These are phyloP conservation scores for Abrus precatorius DNA, from an alignment of 306 rosid genomes.

Conservation along the genomic window DNA sequence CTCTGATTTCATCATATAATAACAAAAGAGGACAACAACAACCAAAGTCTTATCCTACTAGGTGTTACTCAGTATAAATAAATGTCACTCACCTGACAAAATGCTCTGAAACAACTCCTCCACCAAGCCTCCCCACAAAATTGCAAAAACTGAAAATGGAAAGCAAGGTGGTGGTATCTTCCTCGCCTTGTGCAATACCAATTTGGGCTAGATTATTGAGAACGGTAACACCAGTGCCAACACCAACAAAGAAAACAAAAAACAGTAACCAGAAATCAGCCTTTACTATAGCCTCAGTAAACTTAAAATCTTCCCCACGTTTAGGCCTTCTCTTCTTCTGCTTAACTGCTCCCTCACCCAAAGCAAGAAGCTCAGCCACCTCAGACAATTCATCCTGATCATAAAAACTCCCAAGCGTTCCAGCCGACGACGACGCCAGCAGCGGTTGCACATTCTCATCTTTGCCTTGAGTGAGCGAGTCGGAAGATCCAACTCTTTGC, in stretches of 20 bases:
- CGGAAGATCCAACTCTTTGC: constrained; percentile 56
- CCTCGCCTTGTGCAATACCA: constrained; percentile 79
- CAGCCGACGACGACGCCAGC: constrained; percentile 60
- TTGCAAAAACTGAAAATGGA: constrained; percentile 85
- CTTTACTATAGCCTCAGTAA: constrained; percentile 77
- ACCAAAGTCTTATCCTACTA: too few relatives aligned
- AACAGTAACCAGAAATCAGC: constrained; percentile 90
- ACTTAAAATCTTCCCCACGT: constrained; percentile 82
- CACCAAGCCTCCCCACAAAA: constrained; percentile 88
- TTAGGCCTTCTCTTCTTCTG: constrained; percentile 83
- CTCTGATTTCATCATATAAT: background rate
- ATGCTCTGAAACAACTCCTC: constrained; percentile 84
- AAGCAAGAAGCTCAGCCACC: constrained; percentile 80
- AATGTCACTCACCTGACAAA: constrained; percentile 75
- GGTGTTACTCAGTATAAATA: background rate
- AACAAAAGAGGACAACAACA: background rate
- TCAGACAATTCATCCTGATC: constrained; percentile 70
- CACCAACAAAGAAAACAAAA: constrained; percentile 78
- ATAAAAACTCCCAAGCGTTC: constrained; percentile 58
- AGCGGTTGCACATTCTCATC: constrained; percentile 62
- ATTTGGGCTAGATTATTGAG: constrained; percentile 86
- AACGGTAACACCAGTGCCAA: constrained; percentile 89
- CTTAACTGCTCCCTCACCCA: constrained; percentile 87
- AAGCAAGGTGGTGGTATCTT: constrained; percentile 73
- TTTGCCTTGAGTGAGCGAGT: constrained; percentile 46